Evolutionary conservation across 768 basidiomycete species (phyloP), one percentile per base, ranked within the genome.

Genomic region (Leccinellum albellum): DNA sequence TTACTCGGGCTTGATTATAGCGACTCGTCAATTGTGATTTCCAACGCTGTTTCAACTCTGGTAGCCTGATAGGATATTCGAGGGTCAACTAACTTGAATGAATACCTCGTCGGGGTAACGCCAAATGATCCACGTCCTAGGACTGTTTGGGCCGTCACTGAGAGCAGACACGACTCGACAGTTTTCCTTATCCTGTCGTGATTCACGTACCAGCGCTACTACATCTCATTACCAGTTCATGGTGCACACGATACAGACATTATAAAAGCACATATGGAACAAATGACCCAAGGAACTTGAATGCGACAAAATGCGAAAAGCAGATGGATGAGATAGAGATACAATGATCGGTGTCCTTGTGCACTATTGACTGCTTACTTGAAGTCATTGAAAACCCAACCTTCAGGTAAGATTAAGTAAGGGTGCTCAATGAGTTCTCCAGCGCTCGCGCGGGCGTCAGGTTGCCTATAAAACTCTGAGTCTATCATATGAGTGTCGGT

Each of bases 401-500:
- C 87, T 48, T 78, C 79, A 57, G 86, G 83, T 57, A 91, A 81
- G 64, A 73, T 75, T 51, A 94, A 82, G 77, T 91, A 97, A 40
- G 81, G 82, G 73, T 97, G 93, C 61, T 79, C 79, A 59, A 88
- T 82, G 56, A 96, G 81, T 66, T 92, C 91, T 33, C 83, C 76
- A 32, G 94, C 89, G 26, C 76, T 83, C 3, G 94, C 89, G 33
- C 94, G 87, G 61, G 91, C 84, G 53, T 89, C 85, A 9, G 94
- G 94, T 66, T 94, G 86, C 60, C 90, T 92, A 57, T 21, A 57
- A 54, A 32, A 28, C 0, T 17, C 8, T 66, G 4, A 64, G 53
- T 44, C 51, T 20, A 21, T 29, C 55, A 26, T 40, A 50, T 3
- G 6, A 23, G 9, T 32, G 21, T 32, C 15, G 20, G 28, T 10